Percentiles rank a stretch among this genome's conserved stretches.
phyloP scores from a whole-genome alignment of 2,329 filamentous ascomycete genomes.

The Apiospora rasikravindrae region DNA sequence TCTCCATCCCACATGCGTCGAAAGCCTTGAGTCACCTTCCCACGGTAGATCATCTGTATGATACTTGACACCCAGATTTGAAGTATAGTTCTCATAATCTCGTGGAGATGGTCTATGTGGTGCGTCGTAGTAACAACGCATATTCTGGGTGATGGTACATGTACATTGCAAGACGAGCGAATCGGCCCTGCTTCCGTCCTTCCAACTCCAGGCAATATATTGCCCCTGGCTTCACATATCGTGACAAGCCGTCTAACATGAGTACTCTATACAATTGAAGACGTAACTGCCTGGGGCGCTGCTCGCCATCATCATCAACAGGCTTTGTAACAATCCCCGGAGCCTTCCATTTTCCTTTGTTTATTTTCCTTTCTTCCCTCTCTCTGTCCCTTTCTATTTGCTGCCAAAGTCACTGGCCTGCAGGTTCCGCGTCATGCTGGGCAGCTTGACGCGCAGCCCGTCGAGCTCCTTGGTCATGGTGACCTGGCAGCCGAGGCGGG shows the following conservation, averaged over 20 bases:
- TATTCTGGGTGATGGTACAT: neutral
- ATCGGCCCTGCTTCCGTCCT: neutral
- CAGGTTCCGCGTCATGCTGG: constrained; percentile 92
- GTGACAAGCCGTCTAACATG: constrained; percentile 10
- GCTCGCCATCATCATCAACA: neutral
- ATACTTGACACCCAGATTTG: neutral
- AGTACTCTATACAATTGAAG: constrained; percentile 4
- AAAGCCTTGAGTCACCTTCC: neutral
- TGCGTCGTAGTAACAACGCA: neutral
- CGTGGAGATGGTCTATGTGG: constrained; percentile 15
- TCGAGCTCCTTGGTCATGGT: constrained; percentile 90
- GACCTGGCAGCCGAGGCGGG: constrained; percentile 85
- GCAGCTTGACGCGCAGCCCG: constrained; percentile 82
- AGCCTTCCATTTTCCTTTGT: no score
- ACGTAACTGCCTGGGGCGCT: neutral
- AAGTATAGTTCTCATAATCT: neutral
- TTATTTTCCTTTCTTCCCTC: neutral
- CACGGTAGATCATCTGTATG: no score
- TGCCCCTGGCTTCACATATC: neutral
- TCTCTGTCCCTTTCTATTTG: constrained; percentile 24
- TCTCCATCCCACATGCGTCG: neutral
- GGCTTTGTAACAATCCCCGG: neutral
- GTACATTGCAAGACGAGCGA: neutral
- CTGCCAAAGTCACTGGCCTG: constrained; percentile 86
- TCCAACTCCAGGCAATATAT: neutral